Conservation (phyloP, 495 filamentous ascomycete genomes). For the Penicillium riverlandense region DNA sequence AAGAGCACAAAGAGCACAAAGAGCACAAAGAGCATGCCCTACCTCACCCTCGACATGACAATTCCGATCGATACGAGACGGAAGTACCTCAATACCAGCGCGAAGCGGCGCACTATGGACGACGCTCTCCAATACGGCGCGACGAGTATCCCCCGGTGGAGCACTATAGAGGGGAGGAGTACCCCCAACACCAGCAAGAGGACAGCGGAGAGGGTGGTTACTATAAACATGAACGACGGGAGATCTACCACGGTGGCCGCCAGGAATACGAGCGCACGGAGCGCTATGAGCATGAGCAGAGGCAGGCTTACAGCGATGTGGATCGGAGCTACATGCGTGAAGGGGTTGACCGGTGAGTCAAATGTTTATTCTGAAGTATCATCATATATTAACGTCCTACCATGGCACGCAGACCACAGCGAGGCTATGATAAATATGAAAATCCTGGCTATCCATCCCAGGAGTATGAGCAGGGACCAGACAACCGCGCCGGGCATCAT, state of each 20-base stretch:
- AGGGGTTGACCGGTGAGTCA: conserved; percentile 14
- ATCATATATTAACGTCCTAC: conserved; percentile 7
- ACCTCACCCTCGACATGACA: conserved; percentile 29
- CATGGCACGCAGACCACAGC: conserved; percentile 13
- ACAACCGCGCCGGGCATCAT: conserved; percentile 1
- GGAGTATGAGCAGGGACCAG: conserved; percentile 10
- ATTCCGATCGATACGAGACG: conserved; percentile 13
- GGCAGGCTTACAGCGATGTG: conserved; percentile 6
- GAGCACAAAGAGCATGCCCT: too few relatives aligned
- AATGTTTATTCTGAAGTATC: conserved; percentile 4
- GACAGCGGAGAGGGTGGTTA: conserved; percentile 14
- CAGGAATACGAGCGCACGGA: conserved; percentile 14
- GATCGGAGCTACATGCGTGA: conserved; percentile 4
- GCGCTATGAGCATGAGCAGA: conserved; percentile 7
- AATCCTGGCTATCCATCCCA: conserved; percentile 8
- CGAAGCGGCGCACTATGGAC: conserved; percentile 5
- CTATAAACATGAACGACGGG: conserved; percentile 12
- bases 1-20: too few relatives aligned
- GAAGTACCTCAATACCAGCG: conserved; percentile 5
- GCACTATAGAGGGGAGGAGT: conserved; percentile 14
- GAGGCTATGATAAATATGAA: conserved; percentile 12
- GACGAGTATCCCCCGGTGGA: conserved; percentile 5
- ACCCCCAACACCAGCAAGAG: conserved; percentile 25
- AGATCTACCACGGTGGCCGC: conserved; percentile 7
- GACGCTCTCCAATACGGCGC: conserved; percentile 2